Percentiles rank a stretch among this genome's conserved stretches.
These are phyloP conservation scores for Penicillium brasilianum DNA, from an alignment of 2,329 filamentous ascomycete species.

Conservation along the genomic window DNA sequence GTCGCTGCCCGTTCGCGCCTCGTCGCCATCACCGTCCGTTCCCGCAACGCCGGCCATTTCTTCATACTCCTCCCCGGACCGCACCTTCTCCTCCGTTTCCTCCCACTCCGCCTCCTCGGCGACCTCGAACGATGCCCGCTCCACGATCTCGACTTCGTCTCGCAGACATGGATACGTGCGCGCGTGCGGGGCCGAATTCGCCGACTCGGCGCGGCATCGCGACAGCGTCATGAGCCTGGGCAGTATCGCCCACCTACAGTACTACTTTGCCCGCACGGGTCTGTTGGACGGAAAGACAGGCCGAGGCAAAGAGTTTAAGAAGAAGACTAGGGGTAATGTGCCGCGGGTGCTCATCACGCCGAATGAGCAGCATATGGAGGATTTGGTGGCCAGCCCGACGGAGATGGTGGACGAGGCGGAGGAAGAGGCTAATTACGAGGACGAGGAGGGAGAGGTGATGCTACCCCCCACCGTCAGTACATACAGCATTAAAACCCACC, in stretches of 20 bases:
- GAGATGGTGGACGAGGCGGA: slow-evolving; percentile 49
- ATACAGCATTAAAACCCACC: slow-evolving; percentile 83
- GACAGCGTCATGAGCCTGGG: slow-evolving; percentile 96
- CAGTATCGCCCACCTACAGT: slow-evolving; percentile 95
- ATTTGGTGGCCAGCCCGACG: slow-evolving; percentile 59
- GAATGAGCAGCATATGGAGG: slow-evolving; percentile 46
- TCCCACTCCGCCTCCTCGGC: slow-evolving; percentile 53
- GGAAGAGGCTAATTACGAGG: slow-evolving; percentile 52
- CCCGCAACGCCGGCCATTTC: slow-evolving; percentile 51
- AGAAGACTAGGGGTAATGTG: slow-evolving; percentile 50
- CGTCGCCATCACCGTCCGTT: slow-evolving; percentile 48
- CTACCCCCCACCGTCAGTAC: slow-evolving; percentile 97
- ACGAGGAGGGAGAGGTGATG: slow-evolving; percentile 73
- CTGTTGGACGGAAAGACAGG: slow-evolving; percentile 91
- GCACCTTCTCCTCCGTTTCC: slow-evolving; percentile 53
- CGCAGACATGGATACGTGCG: slow-evolving; percentile 82
- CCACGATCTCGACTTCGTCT: slow-evolving; percentile 49
- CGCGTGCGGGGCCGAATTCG: slow-evolving; percentile 85
- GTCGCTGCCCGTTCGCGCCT: slow-evolving; percentile 37
- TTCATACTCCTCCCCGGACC: slow-evolving; percentile 50
- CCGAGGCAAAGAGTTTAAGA: slow-evolving; percentile 74
- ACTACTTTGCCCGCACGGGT: slow-evolving; percentile 96
- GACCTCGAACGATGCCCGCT: slow-evolving; percentile 49
- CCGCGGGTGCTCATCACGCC: slow-evolving; percentile 48
- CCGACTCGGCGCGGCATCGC: slow-evolving; percentile 83